These are phyloP conservation scores for Penicillium longicatenatum DNA, from an alignment of 495 filamentous ascomycete genomes.

Conservation along the genomic window DNA sequence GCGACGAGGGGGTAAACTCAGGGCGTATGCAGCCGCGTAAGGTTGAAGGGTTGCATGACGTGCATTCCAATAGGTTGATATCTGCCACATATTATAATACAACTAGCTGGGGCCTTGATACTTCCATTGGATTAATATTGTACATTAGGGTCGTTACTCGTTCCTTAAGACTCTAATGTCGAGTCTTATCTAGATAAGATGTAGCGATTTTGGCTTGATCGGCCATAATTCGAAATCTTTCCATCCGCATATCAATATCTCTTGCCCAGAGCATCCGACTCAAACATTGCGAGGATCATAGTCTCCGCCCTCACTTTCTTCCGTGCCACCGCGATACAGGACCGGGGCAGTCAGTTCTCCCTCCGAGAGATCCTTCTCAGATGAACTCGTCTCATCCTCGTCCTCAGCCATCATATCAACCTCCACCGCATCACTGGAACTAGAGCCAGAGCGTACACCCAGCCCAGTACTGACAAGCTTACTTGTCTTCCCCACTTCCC, in stretches of 20 bases:
- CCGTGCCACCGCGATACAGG: slow-evolving; percentile 9
- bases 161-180: background rate
- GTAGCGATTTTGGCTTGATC: background rate
- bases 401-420: slow-evolving; percentile 7
- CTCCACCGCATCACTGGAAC: slow-evolving; percentile 3
- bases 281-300: slow-evolving; percentile 1
- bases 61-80: no score
- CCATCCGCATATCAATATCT: background rate
- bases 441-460: slow-evolving; percentile 4
- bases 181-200: background rate
- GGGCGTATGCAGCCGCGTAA: no score
- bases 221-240: background rate
- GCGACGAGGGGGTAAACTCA: no score
- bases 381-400: slow-evolving; percentile 1
- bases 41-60: no score
- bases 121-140: background rate
- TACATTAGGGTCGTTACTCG: background rate
- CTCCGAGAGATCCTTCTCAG: slow-evolving; percentile 13
- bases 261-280: background rate
- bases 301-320: slow-evolving; percentile 7
- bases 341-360: slow-evolving; percentile 6
- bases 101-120: background rate
- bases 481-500: slow-evolving; percentile 37
- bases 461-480: slow-evolving; percentile 35
- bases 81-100: background rate